These are phyloP conservation scores for Russula emetica DNA, from an alignment of 768 basidiomycete genomes.

Conservation along the genomic window DNA sequence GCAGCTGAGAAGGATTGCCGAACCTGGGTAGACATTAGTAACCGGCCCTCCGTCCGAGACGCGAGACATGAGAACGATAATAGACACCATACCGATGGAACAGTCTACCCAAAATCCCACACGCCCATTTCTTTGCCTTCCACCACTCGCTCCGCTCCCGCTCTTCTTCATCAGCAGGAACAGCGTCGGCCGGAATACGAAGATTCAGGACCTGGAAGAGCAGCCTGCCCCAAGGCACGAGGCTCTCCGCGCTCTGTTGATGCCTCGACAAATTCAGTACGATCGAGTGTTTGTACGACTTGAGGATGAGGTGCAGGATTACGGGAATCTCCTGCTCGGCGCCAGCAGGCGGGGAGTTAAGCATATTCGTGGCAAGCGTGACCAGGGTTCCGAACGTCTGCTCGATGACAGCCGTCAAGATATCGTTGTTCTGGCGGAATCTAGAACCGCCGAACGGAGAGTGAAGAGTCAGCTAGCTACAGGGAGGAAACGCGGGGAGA, in stretches of 20 bases:
- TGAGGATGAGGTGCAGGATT: slow-evolving; percentile 82
- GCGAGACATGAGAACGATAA: background rate
- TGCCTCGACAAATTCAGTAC: slow-evolving; percentile 66
- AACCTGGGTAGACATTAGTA: slow-evolving; percentile 43
- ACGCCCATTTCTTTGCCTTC: slow-evolving; percentile 93
- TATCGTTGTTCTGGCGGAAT: slow-evolving; percentile 62
- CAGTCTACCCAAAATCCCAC: slow-evolving; percentile 67
- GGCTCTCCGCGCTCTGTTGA: slow-evolving; percentile 68
- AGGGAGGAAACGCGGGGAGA: background rate
- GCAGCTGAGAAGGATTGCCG: slow-evolving; percentile 85
- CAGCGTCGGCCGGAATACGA: slow-evolving; percentile 55
- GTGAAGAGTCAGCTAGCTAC: background rate
- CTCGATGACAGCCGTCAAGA: slow-evolving; percentile 54
- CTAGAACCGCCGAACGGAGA: slow-evolving; percentile 36
- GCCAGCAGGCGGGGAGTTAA: slow-evolving; percentile 56
- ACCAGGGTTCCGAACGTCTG: slow-evolving; percentile 73
- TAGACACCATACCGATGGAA: slow-evolving; percentile 57
- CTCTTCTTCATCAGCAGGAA: slow-evolving; percentile 70
- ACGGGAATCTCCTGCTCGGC: slow-evolving; percentile 68
- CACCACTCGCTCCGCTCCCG: slow-evolving; percentile 82
- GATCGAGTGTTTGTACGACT: slow-evolving; percentile 81
- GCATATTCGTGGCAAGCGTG: slow-evolving; percentile 64
- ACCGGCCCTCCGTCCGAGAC: background rate
- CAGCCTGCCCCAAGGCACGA: slow-evolving; percentile 85
- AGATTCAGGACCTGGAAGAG: slow-evolving; percentile 77